These are phyloP conservation scores for Saccharata proteae DNA, from an alignment of 2,329 filamentous ascomycete genomes.

Conservation along the genomic window DNA sequence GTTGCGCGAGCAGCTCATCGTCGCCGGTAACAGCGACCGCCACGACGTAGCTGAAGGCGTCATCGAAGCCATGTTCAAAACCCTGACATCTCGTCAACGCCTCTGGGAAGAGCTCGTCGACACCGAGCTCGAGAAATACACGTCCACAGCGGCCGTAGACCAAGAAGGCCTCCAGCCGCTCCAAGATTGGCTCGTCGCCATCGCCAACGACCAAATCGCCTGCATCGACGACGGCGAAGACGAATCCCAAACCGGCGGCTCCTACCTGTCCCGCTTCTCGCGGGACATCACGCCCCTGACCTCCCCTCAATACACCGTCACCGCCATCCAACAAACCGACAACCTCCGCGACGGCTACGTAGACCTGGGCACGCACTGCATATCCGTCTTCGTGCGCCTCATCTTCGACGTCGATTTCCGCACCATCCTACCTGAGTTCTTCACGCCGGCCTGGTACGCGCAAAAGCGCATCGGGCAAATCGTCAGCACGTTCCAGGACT, in stretches of 20 bases:
- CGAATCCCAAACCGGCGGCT: conserved; percentile 42
- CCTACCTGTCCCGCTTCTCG: conserved; percentile 78
- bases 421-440: conserved; percentile 73
- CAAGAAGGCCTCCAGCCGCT: conserved; percentile 59
- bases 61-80: conserved; percentile 87
- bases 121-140: conserved; percentile 68
- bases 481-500: conserved; percentile 89
- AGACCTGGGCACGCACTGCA: conserved; percentile 86
- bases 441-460: conserved; percentile 81
- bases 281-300: conserved; percentile 73
- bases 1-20: conserved; percentile 82
- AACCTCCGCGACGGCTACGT: conserved; percentile 81
- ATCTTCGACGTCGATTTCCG: conserved; percentile 88
- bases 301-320: conserved; percentile 61
- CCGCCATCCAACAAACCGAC: conserved; percentile 61
- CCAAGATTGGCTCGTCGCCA: conserved; percentile 88
- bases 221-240: conserved; percentile 78
- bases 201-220: conserved; percentile 96
- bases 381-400: conserved; percentile 72
- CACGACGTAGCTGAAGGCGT: conserved; percentile 89
- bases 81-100: conserved; percentile 70
- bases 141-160: conserved; percentile 40
- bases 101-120: conserved; percentile 83
- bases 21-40: conserved; percentile 72
- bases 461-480: conserved; percentile 85